Base-by-base conservation (phyloP, 2,329 filamentous ascomycete genomes). In the Elsinoe necatrix region DNA sequence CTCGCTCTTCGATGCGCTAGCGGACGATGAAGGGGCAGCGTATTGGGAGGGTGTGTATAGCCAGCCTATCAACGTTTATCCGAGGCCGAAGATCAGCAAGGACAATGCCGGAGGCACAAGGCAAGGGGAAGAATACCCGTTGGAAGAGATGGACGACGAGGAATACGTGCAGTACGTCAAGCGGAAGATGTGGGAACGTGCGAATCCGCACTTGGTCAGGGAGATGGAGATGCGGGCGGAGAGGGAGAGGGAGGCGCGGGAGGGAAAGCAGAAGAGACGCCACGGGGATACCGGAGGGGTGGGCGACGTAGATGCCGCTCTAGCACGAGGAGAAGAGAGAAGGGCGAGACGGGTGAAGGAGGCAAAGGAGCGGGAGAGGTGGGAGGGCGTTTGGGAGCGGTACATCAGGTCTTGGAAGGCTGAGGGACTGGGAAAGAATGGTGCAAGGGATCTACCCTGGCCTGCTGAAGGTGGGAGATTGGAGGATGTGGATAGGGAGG, bases 31-130 rank as follows among this genome's bases (percentile, higher is more conserved):
- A 72, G 93, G 92, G 47, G 93, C 93, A 1, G 81, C 23, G 18
- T 98, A 93, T 74, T 98, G 93, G 93, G 86, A 96, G 69, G 82
- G 83, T 14, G 88, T 98, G n/a, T 98, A 97, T 71, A 91, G 90
- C 0, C 92, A 97, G 69, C 92, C 93, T 0, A 86, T 97, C 51
- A 90, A 96, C 71, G 81, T 83, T 5, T 96, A 95, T 68, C 68
- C 82, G 2, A 95, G 95, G 66, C 71, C 81, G 0, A 76, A 77
- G 0, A 75, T 67, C 80, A 9, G 18, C 20, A 31, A 25, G 18
- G 42, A 18, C n/a, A n/a, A 20, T 2, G 14, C 6, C 3, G 41
- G 34, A 18, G 54, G n/a, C 6, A 80, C 60, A 70, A 83, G 65
- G 54, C 73, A 61, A 52, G 72, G 63, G 37, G 81, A 80, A 14